Evolutionary conservation across 345 rosid species (phyloP), one percentile per base, ranked within the genome.

Genomic region (Cochlearia excelsa): DNA sequence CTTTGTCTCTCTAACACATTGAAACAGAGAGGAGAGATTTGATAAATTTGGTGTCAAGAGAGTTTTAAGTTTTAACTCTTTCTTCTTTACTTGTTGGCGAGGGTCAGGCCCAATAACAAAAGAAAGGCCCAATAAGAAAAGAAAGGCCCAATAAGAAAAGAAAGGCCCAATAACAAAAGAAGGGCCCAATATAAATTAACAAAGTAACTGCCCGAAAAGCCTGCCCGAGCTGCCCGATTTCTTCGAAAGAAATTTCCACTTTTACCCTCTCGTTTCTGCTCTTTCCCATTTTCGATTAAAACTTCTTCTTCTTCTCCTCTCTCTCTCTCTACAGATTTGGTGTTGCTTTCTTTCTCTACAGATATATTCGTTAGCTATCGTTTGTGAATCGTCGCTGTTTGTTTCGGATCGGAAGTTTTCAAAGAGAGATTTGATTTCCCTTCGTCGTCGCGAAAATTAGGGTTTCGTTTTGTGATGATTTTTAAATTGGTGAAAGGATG

Each of bases 151-250:
- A 16, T 16, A 16, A 16, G 0, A 16, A n/a, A n/a, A n/a, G n/a
- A n/a, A 16, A 0, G 23, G 23, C 23, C 23, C 23, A 16, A 16
- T 16, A 16, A 16, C 0, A 16, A n/a, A n/a, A n/a, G n/a, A n/a
- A 16, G 0, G 23, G 23, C 23, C 23, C 23, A 16, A n/a, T n/a
- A n/a, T n/a, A n/a, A n/a, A n/a, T n/a, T n/a, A 29, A 49, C 6
- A 30, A 23, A 41, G 37, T 6, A 2, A 2, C 61, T 79, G 82
- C 81, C 85, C 79, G 56, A 23, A 16, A 11, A 3, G 26, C 27
- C 38, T 78, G 75, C 82, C 80, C 83, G 70, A 57, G 31, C 81
- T 83, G 68, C 85, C 88, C 82, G 31, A 42, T 9, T 49, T 2
- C 7, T 54, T 35, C 54, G 8, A 8, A 54, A 11, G 61, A 54